A percentile compares a stretch with the other conserved stretches of the same genome.
Evolutionary conservation across 345 rosid species (phyloP).

Genomic region (Turnera subulata): DNA sequence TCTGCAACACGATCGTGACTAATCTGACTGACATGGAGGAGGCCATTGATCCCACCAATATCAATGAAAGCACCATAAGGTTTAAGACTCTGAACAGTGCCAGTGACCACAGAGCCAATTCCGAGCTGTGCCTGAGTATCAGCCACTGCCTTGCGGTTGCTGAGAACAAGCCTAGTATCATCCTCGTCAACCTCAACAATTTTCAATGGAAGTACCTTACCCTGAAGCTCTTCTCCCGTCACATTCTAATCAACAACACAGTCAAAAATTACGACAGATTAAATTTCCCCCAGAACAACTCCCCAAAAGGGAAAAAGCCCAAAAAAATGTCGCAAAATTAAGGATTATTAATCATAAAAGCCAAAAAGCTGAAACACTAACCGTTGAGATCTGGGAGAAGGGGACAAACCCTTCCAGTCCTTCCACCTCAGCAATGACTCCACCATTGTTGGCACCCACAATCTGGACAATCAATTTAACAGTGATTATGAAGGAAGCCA

Average conservation of each 20-base stretch:
- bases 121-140: slow-evolving; percentile 96
- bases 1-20: slow-evolving; percentile 95
- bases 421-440: slow-evolving; percentile 79
- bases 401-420: slow-evolving; percentile 92
- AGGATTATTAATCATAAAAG: no score
- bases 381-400: slow-evolving; percentile 87
- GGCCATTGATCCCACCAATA: slow-evolving; percentile 95
- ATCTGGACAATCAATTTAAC: slow-evolving; percentile 36
- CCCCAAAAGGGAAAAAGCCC: no score
- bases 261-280: background rate
- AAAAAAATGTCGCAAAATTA: no score
- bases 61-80: slow-evolving; percentile 97
- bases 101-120: slow-evolving; percentile 86
- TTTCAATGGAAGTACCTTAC: slow-evolving; percentile 74
- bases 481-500: background rate
- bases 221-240: slow-evolving; percentile 83
- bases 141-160: slow-evolving; percentile 98
- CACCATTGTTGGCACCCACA: slow-evolving; percentile 87
- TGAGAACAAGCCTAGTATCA: slow-evolving; percentile 81
- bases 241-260: slow-evolving; percentile 48
- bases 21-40: slow-evolving; percentile 97
- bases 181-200: slow-evolving; percentile 98
- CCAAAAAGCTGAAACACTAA: slow-evolving; percentile 28
- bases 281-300: no score
- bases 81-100: slow-evolving; percentile 91